These are phyloP conservation scores for Ceratocystis diversiconidia DNA, from an alignment of 2,329 filamentous ascomycete genomes.

Conservation along the genomic window DNA sequence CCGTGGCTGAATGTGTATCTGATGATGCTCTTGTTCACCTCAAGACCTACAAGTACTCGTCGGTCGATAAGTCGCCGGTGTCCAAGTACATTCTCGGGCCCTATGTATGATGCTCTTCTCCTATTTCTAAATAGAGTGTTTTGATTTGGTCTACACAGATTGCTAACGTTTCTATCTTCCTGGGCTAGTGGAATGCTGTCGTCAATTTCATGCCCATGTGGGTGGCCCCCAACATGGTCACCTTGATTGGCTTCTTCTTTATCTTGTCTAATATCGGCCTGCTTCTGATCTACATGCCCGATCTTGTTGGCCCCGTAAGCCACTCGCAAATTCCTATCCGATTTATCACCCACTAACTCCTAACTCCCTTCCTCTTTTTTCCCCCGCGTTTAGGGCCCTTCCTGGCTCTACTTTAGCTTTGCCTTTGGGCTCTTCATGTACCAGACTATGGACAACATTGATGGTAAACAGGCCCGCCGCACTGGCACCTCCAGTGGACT, in stretches of 20 bases:
- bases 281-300: constrained; percentile 69
- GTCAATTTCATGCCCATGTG: constrained; percentile 87
- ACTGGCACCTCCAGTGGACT: constrained; percentile 90
- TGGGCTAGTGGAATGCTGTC: constrained; percentile 79
- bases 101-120: constrained; percentile 54
- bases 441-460: constrained; percentile 97
- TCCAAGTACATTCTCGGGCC: constrained; percentile 89
- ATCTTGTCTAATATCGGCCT: constrained; percentile 69
- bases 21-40: constrained; percentile 84
- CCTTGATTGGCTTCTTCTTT: constrained; percentile 85
- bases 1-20: constrained; percentile 60
- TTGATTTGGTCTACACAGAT: background rate
- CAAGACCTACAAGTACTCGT: constrained; percentile 93
- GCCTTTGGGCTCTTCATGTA: constrained; percentile 96
- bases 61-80: constrained; percentile 86
- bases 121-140: background rate
- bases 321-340: background rate
- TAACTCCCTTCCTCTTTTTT: constrained; percentile 12
- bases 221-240: constrained; percentile 97
- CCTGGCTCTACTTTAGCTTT: constrained; percentile 93
- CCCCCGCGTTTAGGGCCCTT: constrained; percentile 45
- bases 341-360: constrained; percentile 13
- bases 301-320: constrained; percentile 75
- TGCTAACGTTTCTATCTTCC: background rate
- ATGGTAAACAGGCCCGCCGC: constrained; percentile 90